These are phyloP conservation scores for Cairneyella variabilis DNA, from an alignment of 495 filamentous ascomycete species.

Conservation along the genomic window DNA sequence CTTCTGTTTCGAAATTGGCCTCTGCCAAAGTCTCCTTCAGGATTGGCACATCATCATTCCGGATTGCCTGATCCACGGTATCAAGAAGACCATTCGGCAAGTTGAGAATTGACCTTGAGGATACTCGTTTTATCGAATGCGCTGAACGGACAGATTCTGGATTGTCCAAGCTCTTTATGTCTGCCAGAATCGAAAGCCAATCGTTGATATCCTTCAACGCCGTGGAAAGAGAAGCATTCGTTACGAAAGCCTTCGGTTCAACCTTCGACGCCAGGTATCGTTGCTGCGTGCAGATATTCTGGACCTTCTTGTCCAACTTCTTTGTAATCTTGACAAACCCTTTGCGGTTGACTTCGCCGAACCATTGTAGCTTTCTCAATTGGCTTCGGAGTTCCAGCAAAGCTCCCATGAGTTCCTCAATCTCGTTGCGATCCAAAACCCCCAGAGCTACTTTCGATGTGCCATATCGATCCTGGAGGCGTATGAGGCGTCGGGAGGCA, in stretches of 20 bases:
- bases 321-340: slow-evolving; percentile 98
- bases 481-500: slow-evolving; percentile 71
- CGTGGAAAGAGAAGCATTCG: slow-evolving; percentile 59
- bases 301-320: slow-evolving; percentile 91
- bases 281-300: slow-evolving; percentile 66
- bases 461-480: slow-evolving; percentile 83
- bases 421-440: slow-evolving; percentile 64
- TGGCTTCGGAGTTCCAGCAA: slow-evolving; percentile 83
- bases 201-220: slow-evolving; percentile 78
- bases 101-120: slow-evolving; percentile 66
- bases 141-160: slow-evolving; percentile 65
- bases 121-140: slow-evolving; percentile 64
- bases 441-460: slow-evolving; percentile 42
- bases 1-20: slow-evolving; percentile 48
- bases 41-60: slow-evolving; percentile 62
- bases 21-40: slow-evolving; percentile 57
- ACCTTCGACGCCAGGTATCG: slow-evolving; percentile 85
- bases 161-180: slow-evolving; percentile 68
- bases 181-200: slow-evolving; percentile 80
- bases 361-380: slow-evolving; percentile 91
- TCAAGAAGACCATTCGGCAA: slow-evolving; percentile 63
- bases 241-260: slow-evolving; percentile 77
- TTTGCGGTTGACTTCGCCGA: slow-evolving; percentile 91
- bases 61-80: slow-evolving; percentile 71
- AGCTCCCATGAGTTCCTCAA: slow-evolving; percentile 83